Conservation (phyloP, 768 basidiomycete genomes). For the Mycena amicta region DNA sequence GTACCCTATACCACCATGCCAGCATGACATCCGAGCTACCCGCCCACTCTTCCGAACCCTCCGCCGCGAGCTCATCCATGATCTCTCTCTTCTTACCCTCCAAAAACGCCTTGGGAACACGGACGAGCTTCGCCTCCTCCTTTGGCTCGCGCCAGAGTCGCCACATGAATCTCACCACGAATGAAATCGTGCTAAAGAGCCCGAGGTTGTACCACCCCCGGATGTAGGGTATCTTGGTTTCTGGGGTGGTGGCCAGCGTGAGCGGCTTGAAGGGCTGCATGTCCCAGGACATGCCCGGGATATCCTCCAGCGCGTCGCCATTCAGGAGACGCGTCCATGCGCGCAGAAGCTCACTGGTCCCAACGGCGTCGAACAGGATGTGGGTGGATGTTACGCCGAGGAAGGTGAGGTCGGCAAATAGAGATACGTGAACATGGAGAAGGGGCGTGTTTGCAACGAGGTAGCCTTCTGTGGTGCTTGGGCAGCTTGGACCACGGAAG, state of each 20-base stretch:
- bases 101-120: slow-evolving; percentile 7
- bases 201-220: slow-evolving; percentile 9
- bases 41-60: slow-evolving; percentile 1
- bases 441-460: background rate
- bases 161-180: background rate
- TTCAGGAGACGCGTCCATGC: slow-evolving; percentile 6
- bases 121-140: background rate
- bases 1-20: slow-evolving; percentile 10
- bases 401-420: slow-evolving; percentile 4
- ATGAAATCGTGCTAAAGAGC: background rate
- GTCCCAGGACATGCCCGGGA: slow-evolving; percentile 4
- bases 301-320: background rate
- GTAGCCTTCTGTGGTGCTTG: background rate
- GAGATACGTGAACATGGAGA: background rate
- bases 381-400: slow-evolving; percentile 6
- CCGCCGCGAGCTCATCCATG: background rate
- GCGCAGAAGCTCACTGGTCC: background rate
- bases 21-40: slow-evolving; percentile 5
- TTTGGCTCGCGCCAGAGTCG: background rate
- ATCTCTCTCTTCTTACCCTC: background rate
- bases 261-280: background rate
- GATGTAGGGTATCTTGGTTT: background rate
- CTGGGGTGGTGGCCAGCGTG: background rate
- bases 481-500: background rate
- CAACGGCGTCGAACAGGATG: slow-evolving; percentile 1